Conservation (phyloP, 306 rosid genomes). For the Quercus bicolor region DNA sequence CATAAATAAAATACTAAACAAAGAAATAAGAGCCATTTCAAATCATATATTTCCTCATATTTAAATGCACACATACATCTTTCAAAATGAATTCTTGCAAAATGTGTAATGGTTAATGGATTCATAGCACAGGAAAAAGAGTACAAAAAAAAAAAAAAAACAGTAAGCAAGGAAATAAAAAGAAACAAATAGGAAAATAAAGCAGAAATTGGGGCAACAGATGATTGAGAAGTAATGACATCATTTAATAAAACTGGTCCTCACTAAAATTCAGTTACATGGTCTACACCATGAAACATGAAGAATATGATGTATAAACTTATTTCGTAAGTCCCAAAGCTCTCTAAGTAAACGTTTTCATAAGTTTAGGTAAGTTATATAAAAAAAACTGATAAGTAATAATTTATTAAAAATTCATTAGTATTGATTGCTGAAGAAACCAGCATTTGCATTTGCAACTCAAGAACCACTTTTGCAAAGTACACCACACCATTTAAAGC, state of each 20-base stretch:
- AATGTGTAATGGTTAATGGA: not conserved
- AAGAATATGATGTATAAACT: slow-evolving; percentile 9
- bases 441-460: not conserved
- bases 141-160: not conserved
- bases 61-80: slow-evolving; percentile 13
- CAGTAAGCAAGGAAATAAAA: not conserved
- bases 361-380: not conserved
- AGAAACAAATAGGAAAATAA: not conserved
- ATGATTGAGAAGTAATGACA: not conserved
- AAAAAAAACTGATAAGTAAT: no score
- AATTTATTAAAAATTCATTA: not conserved
- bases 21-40: slow-evolving; percentile 13
- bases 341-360: not conserved
- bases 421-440: slow-evolving; percentile 14
- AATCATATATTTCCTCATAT: slow-evolving; percentile 10
- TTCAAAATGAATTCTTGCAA: slow-evolving; percentile 1
- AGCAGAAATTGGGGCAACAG: slow-evolving; percentile 2
- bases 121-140: not conserved
- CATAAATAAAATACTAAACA: slow-evolving; percentile 8
- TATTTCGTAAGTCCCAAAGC: slow-evolving; percentile 11
- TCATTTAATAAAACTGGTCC: slow-evolving; percentile 6
- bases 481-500: not conserved
- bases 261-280: not conserved
- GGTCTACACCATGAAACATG: not conserved
- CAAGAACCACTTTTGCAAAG: not conserved